Evolutionary conservation across 495 filamentous ascomycete species (phyloP).

Genomic region (Mycothermus thermophilus): DNA sequence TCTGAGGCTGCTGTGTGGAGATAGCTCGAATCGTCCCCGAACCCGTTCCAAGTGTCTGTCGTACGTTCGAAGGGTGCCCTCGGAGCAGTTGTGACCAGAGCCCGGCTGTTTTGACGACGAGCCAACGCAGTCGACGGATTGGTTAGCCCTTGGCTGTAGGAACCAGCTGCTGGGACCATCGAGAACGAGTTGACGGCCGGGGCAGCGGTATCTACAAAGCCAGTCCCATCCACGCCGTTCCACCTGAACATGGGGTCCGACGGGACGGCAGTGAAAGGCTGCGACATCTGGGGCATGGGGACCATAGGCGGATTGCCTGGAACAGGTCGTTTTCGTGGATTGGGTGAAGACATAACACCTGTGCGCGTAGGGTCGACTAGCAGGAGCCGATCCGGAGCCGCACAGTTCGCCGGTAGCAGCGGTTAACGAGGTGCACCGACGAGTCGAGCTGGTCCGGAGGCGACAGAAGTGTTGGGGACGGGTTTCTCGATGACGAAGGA

Average conservation of each 20-base stretch:
- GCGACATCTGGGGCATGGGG: constrained; percentile 35
- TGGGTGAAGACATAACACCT: constrained; percentile 34
- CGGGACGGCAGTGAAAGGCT: constrained; percentile 26
- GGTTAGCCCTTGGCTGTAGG: constrained; percentile 22
- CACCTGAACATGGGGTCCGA: constrained; percentile 29
- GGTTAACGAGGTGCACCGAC: neutral
- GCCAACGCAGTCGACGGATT: constrained; percentile 50
- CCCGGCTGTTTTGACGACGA: constrained; percentile 48
- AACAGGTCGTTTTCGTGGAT: constrained; percentile 58
- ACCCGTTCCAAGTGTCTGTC: constrained; percentile 33
- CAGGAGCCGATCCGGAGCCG: constrained; percentile 1
- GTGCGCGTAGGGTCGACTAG: constrained; percentile 15
- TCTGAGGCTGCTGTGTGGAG: constrained; percentile 22
- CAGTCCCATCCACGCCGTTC: constrained; percentile 20
- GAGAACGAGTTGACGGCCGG: constrained; percentile 24
- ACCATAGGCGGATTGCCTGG: constrained; percentile 51
- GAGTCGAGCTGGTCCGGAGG: no score
- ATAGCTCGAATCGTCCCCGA: constrained; percentile 33
- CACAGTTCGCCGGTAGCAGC: constrained; percentile 3
- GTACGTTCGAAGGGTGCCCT: constrained; percentile 30
- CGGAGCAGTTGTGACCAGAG: constrained; percentile 35
- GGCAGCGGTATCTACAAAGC: constrained; percentile 22
- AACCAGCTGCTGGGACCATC: constrained; percentile 33
- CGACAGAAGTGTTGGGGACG: no score
- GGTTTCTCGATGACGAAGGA: no score